Evolutionary conservation across 2,329 filamentous ascomycete species (phyloP), one percentile per base, ranked within the genome.

Genomic region (Apiospora saccharicola): DNA sequence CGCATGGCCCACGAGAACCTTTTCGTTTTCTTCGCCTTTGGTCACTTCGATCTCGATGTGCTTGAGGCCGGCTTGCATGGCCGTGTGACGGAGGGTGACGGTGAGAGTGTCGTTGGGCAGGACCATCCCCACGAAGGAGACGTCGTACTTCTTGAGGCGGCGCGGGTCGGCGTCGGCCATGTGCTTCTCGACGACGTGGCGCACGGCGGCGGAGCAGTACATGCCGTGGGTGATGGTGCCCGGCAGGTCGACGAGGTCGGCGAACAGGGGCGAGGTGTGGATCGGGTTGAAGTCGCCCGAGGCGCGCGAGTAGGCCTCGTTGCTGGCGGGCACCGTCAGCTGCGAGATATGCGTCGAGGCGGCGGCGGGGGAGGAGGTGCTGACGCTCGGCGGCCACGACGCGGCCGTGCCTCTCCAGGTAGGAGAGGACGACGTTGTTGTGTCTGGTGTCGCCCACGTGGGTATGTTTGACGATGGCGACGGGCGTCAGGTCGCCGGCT

Each of bases 391-490:
- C 51, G 2, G 71, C 53, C 7, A 69, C 71, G 16, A 43, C 26
- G 24, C 72, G 71, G 4, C 68, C 53, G 68, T 72, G 68, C 73
- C 96, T 93, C 85, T 95, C 88, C 37, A 98, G 90, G 85, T 98
- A 98, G 84, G 98, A 96, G 73, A 97, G 90, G 69, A 98, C 96
- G 19, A 64, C 19, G 1, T 96, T 96, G 84, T 98, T 98, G 51
- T 96, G 96, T 78, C 97, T 94, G 44, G 95, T 98, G 71, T 95
- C 92, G 81, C 98, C 98, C 10, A 61, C 7, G 78, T 98, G 94
- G 16, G 93, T 96, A 51, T 98, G 93, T 83, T 97, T 95, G 76
- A 98, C 95, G 73, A 98, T 87, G 84, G 98, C 96, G 88, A 98
- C 98, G 71, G 94, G 96, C 13, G 95, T 94, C 30, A 98, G 88